These are phyloP conservation scores for Tritrichomonas musculus DNA, from an alignment of 208 protist species.

Conservation along the genomic window DNA sequence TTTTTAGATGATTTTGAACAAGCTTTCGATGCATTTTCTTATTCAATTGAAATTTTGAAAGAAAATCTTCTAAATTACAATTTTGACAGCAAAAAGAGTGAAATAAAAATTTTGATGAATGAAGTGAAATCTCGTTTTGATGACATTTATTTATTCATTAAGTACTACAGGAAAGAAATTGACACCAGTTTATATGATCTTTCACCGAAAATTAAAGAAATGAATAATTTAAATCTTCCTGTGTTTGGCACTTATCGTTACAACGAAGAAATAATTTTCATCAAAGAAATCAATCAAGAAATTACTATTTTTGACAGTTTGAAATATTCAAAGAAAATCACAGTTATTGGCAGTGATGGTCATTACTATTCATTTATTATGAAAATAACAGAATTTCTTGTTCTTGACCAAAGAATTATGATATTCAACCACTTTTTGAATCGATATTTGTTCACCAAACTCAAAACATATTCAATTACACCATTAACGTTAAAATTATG, in stretches of 20 bases:
- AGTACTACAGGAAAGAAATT: too few relatives aligned
- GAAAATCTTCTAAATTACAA: too few relatives aligned
- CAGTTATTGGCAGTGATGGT: constrained; percentile 10
- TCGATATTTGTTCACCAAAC: not conserved
- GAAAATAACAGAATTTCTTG: not conserved
- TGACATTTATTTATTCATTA: too few relatives aligned
- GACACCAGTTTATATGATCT: too few relatives aligned
- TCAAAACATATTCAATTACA: not conserved
- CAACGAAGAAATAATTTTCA: not conserved
- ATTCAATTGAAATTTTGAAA: too few relatives aligned
- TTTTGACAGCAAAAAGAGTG: too few relatives aligned
- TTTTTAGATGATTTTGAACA: too few relatives aligned
- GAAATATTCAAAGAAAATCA: not conserved
- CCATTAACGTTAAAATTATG: not conserved
- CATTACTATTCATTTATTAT: not conserved
- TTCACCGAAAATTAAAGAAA: too few relatives aligned
- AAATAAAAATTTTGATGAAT: too few relatives aligned
- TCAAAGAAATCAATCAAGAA: not conserved
- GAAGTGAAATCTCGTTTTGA: too few relatives aligned
- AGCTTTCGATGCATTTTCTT: too few relatives aligned
- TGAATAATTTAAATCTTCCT: too few relatives aligned
- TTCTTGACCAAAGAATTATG: not conserved
- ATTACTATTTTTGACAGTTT: not conserved
- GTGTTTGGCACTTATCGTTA: not conserved
- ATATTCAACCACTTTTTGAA: not conserved